Percentiles rank a stretch among this genome's conserved stretches.
Evolutionary conservation across 148 eudicot species (phyloP).

Genomic region (Limonium bicolor): DNA sequence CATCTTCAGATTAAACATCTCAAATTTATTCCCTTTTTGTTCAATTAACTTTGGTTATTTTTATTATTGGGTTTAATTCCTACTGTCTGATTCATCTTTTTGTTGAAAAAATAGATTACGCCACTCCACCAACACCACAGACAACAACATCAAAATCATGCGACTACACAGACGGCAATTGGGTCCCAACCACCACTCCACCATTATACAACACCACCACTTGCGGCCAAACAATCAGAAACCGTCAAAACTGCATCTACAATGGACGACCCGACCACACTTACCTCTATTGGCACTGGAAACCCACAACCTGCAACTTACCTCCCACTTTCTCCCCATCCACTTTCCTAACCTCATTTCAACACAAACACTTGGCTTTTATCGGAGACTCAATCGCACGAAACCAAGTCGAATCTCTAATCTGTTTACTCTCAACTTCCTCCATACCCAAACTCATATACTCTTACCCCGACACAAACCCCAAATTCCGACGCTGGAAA

Average conservation of each 20-base stretch:
- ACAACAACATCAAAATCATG: too few species aligned
- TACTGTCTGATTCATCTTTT: too few species aligned
- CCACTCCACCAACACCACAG: too few species aligned
- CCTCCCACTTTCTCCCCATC: constrained; percentile 62
- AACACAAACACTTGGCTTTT: constrained; percentile 68
- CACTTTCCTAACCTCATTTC: constrained; percentile 32
- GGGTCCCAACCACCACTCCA: constrained; percentile 36
- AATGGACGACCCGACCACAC: constrained; percentile 61
- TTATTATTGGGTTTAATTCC: too few species aligned
- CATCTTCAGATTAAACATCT: too few species aligned
- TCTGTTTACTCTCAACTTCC: constrained; percentile 54
- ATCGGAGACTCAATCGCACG: constrained; percentile 93
- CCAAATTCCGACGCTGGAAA: constrained; percentile 68
- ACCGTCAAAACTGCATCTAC: constrained; percentile 67
- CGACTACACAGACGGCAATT: constrained; percentile 61
- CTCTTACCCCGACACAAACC: constrained; percentile 44
- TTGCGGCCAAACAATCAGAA: constrained; percentile 65
- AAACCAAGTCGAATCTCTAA: constrained; percentile 76
- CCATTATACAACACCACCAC: constrained; percentile 66
- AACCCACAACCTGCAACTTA: constrained; percentile 43
- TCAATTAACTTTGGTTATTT: too few species aligned
- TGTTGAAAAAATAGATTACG: too few species aligned
- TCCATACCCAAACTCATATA: constrained; percentile 43
- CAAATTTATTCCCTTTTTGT: too few species aligned
- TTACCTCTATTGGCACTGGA: constrained; percentile 77